A percentile compares a stretch with the other conserved stretches of the same genome.
These are phyloP conservation scores for Inonotus obliquus DNA, from an alignment of 1,284 basidiomycete genomes.

Conservation along the genomic window DNA sequence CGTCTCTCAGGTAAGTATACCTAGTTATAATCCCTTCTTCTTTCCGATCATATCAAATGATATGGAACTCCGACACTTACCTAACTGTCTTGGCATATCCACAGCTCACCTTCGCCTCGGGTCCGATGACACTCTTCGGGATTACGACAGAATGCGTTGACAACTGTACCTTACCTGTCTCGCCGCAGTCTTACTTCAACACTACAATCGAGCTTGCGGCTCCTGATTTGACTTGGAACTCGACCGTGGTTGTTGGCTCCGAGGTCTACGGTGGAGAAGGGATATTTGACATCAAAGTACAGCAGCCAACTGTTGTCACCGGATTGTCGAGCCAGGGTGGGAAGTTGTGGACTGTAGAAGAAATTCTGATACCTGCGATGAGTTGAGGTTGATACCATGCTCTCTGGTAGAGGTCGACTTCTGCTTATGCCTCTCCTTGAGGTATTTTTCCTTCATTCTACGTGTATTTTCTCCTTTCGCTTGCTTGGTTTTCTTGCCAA, in stretches of 20 bases:
- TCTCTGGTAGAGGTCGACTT: not conserved
- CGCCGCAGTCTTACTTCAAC: conserved; percentile 18
- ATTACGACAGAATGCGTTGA: conserved; percentile 18
- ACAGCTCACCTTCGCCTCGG: conserved; percentile 13
- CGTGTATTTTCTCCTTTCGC: too few relatives aligned
- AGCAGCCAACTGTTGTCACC: conserved; percentile 5
- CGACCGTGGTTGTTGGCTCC: conserved; percentile 6
- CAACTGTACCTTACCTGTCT: conserved; percentile 9
- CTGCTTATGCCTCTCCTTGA: not conserved
- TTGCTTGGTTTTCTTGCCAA: too few relatives aligned
- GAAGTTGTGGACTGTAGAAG: conserved; percentile 10
- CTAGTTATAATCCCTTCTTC: not conserved
- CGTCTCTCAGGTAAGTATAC: conserved; percentile 11
- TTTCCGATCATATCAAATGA: too few relatives aligned
- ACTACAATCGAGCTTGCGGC: conserved; percentile 16
- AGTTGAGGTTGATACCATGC: not conserved
- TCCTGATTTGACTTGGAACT: conserved; percentile 10
- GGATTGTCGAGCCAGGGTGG: conserved; percentile 12
- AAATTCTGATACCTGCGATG: conserved; percentile 10
- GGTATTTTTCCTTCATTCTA: too few relatives aligned
- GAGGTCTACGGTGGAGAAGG: conserved; percentile 14
- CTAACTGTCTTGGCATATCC: not conserved
- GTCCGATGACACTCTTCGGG: conserved; percentile 19
- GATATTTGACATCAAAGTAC: not conserved
- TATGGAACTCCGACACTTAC: not conserved